A percentile compares a stretch with the other conserved stretches of the same genome.
Evolutionary conservation across 73 alveolate genomes (phyloP).

Genomic region (Tetrahymena thermophila): DNA sequence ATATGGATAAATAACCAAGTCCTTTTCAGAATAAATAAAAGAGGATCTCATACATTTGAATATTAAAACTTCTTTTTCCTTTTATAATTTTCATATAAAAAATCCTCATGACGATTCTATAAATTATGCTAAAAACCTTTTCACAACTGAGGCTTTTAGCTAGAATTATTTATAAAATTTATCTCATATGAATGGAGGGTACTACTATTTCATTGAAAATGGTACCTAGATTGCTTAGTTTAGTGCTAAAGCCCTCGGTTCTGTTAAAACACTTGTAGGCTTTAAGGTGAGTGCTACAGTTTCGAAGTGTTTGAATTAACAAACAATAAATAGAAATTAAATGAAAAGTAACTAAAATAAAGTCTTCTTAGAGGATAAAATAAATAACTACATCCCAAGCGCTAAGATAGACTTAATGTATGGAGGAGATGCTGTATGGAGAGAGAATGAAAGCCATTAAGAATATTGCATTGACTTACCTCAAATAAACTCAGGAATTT

Average conservation of each 20-base stretch:
- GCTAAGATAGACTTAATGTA: not conserved
- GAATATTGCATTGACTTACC: not conserved
- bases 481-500: not conserved
- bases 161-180: not conserved
- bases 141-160: not conserved
- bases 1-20: not conserved
- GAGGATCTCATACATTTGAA: not conserved
- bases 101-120: not conserved
- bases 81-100: not conserved
- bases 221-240: not conserved
- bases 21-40: not conserved
- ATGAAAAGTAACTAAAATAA: not conserved
- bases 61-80: not conserved
- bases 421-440: not conserved
- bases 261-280: not conserved
- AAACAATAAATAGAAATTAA: not conserved
- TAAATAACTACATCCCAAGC: not conserved
- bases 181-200: not conserved
- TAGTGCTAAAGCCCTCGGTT: not conserved
- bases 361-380: not conserved
- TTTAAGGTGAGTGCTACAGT: not conserved
- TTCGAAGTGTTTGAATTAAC: not conserved
- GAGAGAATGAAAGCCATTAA: not conserved
- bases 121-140: not conserved
- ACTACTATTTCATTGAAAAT: not conserved